Evolutionary conservation across 2,329 filamentous ascomycete genomes (phyloP), one percentile per base, ranked within the genome.

Genomic region (Arachnopeziza araneosa): DNA sequence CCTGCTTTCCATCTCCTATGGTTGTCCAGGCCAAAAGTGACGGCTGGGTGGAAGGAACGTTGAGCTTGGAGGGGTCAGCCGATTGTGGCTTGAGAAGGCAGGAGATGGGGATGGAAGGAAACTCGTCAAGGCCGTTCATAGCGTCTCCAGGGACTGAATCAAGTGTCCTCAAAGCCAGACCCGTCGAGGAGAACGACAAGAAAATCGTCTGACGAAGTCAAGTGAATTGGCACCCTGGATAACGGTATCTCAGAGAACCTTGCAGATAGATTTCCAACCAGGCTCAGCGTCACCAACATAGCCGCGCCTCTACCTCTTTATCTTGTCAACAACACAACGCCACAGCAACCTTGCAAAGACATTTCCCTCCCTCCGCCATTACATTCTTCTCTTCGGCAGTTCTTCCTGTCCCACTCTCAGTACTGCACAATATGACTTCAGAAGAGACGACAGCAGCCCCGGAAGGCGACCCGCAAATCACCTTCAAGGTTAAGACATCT

Each of bases 401-500:
- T 30, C 26, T 30, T 44, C 6, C 36, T 44, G 17, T 19, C 17
- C 12, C 36, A 14, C 36, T 44, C 36, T 44, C 36, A 19, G 36
- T 12, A 44, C 36, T 44, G 36, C 36, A 12, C 64, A 72, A 69
- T 63, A 69, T 68, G 59, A 60, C 67, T 51, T 82, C 88, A 72
- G 88, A 90, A 24, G 55, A 52, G 24, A 48, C 51, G 23, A 57
- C 50, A 23, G 22, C 24, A 10, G 10, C 24, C n/a, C 21, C 26
- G 1, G 55, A 57, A 24, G 30, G 50, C 69, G 90, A 93, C 71
- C 78, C 87, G 70, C 87, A 93, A 70, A 79, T 99, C 78, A 96
- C 90, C 75, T 98, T 99, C 84, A 95, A 92, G 78, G 88, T 99
- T 77, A 99, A 98, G 80, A 90, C 91, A n/a, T 93, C 91, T n/a